Conservation (phyloP, 352 stramenopile genomes). For the Globisporangium emineosum region DNA sequence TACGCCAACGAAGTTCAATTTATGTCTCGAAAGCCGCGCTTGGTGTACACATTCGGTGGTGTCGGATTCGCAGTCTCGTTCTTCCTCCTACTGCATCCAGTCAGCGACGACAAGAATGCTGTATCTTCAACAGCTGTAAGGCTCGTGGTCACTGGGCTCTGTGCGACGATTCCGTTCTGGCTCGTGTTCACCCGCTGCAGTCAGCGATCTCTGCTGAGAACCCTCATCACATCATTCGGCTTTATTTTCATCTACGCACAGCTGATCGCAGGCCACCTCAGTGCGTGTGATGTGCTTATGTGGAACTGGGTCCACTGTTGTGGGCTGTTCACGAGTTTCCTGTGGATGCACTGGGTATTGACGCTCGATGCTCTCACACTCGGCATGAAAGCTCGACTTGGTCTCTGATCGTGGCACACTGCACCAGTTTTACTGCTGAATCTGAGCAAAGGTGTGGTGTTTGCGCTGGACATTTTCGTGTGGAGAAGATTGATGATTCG, state of each 20-base stretch:
- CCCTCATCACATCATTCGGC: slow-evolving; percentile 18
- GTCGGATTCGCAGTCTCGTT: not conserved
- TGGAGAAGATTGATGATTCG: not conserved
- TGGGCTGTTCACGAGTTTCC: not conserved
- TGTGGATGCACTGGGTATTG: slow-evolving; percentile 11
- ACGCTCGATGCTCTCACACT: slow-evolving; percentile 7
- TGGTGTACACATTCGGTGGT: not conserved
- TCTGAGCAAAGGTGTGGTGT: not conserved
- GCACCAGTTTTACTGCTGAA: not conserved
- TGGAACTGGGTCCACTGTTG: not conserved
- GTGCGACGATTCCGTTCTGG: not conserved
- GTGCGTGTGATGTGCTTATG: not conserved
- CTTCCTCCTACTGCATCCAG: not conserved
- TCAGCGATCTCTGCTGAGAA: not conserved
- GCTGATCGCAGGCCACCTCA: not conserved
- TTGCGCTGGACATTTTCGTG: not conserved
- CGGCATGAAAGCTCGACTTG: not conserved
- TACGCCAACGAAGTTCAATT: not conserved
- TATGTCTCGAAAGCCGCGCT: not conserved
- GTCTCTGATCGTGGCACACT: not conserved
- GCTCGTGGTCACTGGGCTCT: not conserved
- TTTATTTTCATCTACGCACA: slow-evolving; percentile 13
- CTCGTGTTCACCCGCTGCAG: not conserved
- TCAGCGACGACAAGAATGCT: not conserved
- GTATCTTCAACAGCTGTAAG: not conserved